These are phyloP conservation scores for Aspergillus ochraceoroseus DNA, from an alignment of 2,329 filamentous ascomycete genomes.

Conservation along the genomic window DNA sequence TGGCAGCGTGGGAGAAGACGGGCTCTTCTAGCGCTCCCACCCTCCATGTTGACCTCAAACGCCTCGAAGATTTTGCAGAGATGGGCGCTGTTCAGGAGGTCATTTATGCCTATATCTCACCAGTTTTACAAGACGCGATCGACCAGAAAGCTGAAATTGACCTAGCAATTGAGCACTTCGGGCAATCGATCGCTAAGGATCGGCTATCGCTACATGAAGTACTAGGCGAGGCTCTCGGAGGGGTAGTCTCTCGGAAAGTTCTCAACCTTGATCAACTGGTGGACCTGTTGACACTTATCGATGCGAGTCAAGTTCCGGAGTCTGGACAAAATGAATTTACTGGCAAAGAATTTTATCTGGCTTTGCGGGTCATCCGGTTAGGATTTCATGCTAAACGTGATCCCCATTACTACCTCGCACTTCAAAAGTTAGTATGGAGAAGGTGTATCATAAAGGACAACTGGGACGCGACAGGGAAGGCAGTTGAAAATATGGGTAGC, in stretches of 20 bases:
- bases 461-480: slow-evolving; percentile 76
- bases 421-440: slow-evolving; percentile 65
- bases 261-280: slow-evolving; percentile 54
- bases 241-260: slow-evolving; percentile 65
- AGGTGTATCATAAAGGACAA: slow-evolving; percentile 78
- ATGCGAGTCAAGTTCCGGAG: slow-evolving; percentile 46
- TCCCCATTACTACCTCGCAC: slow-evolving; percentile 27
- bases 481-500: slow-evolving; percentile 65
- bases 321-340: slow-evolving; percentile 49
- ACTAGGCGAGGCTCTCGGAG: slow-evolving; percentile 64
- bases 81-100: slow-evolving; percentile 75
- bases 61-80: slow-evolving; percentile 60
- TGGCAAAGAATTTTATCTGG: slow-evolving; percentile 66
- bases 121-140: slow-evolving; percentile 65
- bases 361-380: slow-evolving; percentile 56
- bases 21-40: slow-evolving; percentile 27
- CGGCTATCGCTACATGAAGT: slow-evolving; percentile 64
- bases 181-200: slow-evolving; percentile 51
- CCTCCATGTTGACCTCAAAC: slow-evolving; percentile 45
- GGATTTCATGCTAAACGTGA: slow-evolving; percentile 52
- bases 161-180: slow-evolving; percentile 65
- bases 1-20: slow-evolving; percentile 55
- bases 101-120: slow-evolving; percentile 65
- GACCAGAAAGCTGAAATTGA: slow-evolving; percentile 75
- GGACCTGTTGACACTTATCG: slow-evolving; percentile 71